Base-by-base conservation (phyloP, 306 rosid genomes). In the Rubus idaeus region DNA sequence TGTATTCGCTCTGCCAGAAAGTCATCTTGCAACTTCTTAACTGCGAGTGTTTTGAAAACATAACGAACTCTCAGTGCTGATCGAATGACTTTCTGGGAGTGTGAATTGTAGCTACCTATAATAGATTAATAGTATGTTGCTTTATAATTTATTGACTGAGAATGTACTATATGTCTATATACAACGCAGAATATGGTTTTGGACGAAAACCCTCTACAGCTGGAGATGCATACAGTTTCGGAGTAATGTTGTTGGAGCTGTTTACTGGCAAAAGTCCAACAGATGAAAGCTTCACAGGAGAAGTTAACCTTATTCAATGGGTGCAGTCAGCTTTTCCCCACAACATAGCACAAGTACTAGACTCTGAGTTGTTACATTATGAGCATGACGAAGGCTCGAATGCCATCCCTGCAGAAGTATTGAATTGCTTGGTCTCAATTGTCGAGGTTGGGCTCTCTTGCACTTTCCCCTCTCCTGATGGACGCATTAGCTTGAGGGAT, bases 221-320 rank as follows among this genome's bases (percentile, higher is more conserved):
- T 5, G 97, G 96, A 74, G 97, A 92, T 80, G 88, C 89, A 30
- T 92, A 92, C 41, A 90, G 97, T 75, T 92, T 87, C 44, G 96
- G 97, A 8, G 81, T 90, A 66, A 83, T 84, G 82, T 47, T 92
- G 77, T 79, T 92, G 14, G 89, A 90, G 76, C 85, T 92, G 12
- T 86, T 90, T 11, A 78, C 88, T 1, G 89, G 92, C 14, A 92
- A 75, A 75, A 81, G 88, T 35, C 93, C 97, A 10, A 89, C 84
- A 10, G 80, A 90, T 66, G 91, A 87, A 35, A 63, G 77, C 40
- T 92, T 92, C 77, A 77, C 40, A 1, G 96, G 84, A 42, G 89
- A 84, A 17, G 63, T 72, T 42, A 84, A 70, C 82, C 77, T 92
- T 18, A 75, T 77, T 71, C 84, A 69, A 52, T 92, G 96, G 93